Conservation (phyloP, 2,329 filamentous ascomycete species). For the Hypocreales sp. region DNA sequence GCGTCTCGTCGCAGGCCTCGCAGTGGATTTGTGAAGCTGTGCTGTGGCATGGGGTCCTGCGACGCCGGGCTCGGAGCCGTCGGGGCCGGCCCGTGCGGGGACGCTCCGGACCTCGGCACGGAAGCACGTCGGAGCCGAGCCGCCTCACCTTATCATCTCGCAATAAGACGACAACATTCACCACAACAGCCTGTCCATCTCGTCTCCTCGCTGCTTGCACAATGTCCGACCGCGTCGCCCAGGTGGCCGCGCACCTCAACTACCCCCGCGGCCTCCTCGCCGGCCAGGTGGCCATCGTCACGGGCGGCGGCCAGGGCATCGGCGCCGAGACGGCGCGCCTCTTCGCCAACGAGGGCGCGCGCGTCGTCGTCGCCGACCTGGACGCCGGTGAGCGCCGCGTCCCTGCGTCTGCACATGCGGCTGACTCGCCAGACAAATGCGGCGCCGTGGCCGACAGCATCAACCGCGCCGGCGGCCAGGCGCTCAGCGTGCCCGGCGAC, state of each 20-base stretch:
- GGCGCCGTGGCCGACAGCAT: constrained; percentile 53
- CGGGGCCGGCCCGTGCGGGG: constrained; percentile 1
- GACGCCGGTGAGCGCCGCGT: constrained; percentile 40
- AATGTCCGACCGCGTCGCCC: constrained; percentile 47
- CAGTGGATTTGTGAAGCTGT: too few species aligned
- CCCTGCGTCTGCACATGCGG: not conserved
- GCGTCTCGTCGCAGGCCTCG: too few species aligned
- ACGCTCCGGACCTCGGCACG: constrained; percentile 1
- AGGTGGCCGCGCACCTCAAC: constrained; percentile 67
- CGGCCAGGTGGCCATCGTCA: constrained; percentile 76
- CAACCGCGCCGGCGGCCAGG: constrained; percentile 48
- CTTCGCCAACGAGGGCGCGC: constrained; percentile 79
- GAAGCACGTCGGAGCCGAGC: not conserved
- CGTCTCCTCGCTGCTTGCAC: too few species aligned
- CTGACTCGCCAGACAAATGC: constrained; percentile 41
- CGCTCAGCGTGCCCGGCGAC: constrained; percentile 62
- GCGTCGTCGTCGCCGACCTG: constrained; percentile 72
- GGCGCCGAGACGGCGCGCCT: constrained; percentile 69
- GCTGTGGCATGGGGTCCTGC: too few species aligned
- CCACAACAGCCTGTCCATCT: too few species aligned
- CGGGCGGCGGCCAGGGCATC: constrained; percentile 74
- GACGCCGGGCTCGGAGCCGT: too few species aligned
- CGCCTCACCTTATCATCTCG: too few species aligned
- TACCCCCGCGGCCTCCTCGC: constrained; percentile 66
- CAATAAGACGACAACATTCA: too few species aligned